Base-by-base conservation (phyloP, 768 basidiomycete species). In the Imleria badia region DNA sequence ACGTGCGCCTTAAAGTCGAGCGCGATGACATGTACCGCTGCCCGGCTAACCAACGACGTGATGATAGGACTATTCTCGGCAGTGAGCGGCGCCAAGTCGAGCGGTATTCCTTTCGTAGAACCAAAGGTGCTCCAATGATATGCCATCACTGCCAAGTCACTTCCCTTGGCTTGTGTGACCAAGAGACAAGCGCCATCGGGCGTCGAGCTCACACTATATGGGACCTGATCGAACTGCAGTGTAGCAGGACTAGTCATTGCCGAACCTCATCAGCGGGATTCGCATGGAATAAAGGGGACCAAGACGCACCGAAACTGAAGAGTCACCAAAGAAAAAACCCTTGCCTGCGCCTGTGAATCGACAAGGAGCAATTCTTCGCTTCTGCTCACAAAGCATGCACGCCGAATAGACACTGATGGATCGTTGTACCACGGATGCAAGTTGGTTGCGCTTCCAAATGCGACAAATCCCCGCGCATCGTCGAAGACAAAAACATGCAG, bases 51-150 rank as follows among this genome's bases (percentile, higher is more conserved):
- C 23, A 86, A 53, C 0, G 84, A 83, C 0, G 82, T 83, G 15
- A 81, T 48, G 10, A 39, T 64, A 45, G 70, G 58, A 12, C 47
- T 46, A 15, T 60, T 62, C 5, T 67, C 62, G 11, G 56, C 45
- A 7, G 61, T 52, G n/a, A 69, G 56, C 0, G 59, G 57, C 0
- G 66, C 70, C 20, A 79, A 51, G 19, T 73, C 60, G 0, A 82
- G 61, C 0, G 30, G 17, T n/a, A 76, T 77, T n/a, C 82, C 83
- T 13, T 70, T 60, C 0, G 74, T 69, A 0, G 80, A 77, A 3
- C 84, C 85, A 53, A 86, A 83, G 1, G 81, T 80, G 11, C 68
- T 70, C 80, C 79, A 83, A 59, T 85, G 85, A 56, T 78, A 83
- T 0, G 76, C 76, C 3, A 67, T 73, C 6, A 80, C 22, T 1